These are phyloP conservation scores for Fraxinus dipetala DNA, from an alignment of 305 asterid genomes.

Conservation along the genomic window DNA sequence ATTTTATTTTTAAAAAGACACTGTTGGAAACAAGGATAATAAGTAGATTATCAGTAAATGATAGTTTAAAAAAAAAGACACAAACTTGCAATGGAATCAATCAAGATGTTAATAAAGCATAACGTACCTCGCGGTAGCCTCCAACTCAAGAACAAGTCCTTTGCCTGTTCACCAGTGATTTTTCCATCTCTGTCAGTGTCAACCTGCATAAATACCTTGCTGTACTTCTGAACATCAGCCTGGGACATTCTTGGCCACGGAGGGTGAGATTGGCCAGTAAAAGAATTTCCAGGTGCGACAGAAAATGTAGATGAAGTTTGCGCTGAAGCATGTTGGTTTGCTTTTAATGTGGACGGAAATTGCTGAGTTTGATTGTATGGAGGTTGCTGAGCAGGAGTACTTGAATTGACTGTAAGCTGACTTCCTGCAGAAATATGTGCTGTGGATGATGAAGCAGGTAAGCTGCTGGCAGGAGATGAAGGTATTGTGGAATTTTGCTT, in stretches of 20 bases:
- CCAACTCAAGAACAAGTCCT: constrained; percentile 94
- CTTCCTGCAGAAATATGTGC: constrained; percentile 11
- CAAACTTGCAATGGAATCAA: neutral
- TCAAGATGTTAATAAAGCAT: constrained; percentile 11
- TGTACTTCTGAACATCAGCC: constrained; percentile 45
- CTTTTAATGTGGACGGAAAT: constrained; percentile 34
- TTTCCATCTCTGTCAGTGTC: constrained; percentile 92
- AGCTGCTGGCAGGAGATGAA: constrained; percentile 38
- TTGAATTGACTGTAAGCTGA: constrained; percentile 23
- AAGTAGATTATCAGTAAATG: neutral
- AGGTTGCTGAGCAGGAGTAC: constrained; percentile 39
- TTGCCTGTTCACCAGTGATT: constrained; percentile 93
- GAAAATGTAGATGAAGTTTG: constrained; percentile 44
- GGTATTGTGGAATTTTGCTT: constrained; percentile 24
- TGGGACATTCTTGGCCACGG: constrained; percentile 84
- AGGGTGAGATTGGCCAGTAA: constrained; percentile 45
- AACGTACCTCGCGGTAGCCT: constrained; percentile 78
- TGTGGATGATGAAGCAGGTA: constrained; percentile 32
- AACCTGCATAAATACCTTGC: constrained; percentile 59
- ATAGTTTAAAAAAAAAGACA: constrained; percentile 1
- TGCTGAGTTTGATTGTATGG: constrained; percentile 40
- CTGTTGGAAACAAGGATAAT: neutral
- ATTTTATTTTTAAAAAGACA: neutral
- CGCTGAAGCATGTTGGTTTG: constrained; percentile 44
- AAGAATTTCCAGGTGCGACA: constrained; percentile 40